A percentile compares a stretch with the other conserved stretches of the same genome.
These are phyloP conservation scores for Bruguiera gymnorhiza DNA, from an alignment of 345 rosid genomes.

Conservation along the genomic window DNA sequence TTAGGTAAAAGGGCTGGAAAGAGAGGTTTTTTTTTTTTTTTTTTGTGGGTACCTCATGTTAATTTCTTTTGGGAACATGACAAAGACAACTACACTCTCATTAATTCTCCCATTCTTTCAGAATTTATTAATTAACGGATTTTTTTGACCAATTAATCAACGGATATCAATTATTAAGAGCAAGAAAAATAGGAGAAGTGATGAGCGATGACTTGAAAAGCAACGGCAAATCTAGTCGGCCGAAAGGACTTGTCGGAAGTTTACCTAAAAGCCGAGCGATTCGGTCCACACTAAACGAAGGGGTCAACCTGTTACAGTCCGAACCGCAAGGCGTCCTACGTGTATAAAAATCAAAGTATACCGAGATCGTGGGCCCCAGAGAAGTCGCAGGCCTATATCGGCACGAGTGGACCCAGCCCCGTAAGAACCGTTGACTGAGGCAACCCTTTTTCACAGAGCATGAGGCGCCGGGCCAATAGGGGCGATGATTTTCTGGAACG, in stretches of 20 bases:
- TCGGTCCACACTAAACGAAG: conserved; percentile 22
- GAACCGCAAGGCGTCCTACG: not conserved
- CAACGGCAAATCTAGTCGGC: not conserved
- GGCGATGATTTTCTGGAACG: conserved; percentile 32
- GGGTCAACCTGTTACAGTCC: conserved; percentile 30
- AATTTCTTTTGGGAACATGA: no score
- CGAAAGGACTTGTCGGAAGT: not conserved
- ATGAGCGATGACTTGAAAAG: not conserved
- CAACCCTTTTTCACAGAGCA: conserved; percentile 20
- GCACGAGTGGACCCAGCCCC: conserved; percentile 18
- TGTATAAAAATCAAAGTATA: conserved; percentile 2
- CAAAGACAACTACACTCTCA: no score
- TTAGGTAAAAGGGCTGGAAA: no score
- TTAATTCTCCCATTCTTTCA: no score
- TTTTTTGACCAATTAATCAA: no score
- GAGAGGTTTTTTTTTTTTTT: no score
- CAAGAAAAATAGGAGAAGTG: no score
- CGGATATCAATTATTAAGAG: no score
- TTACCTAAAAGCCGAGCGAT: conserved; percentile 10
- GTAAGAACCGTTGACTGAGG: conserved; percentile 33
- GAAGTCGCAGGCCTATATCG: no score
- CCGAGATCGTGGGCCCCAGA: not conserved
- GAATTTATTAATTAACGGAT: no score
- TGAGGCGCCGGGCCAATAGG: conserved; percentile 33
- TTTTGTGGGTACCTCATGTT: no score